phyloP scores from a whole-genome alignment of 352 stramenopile genomes.

The Phytopythium aichiense region DNA sequence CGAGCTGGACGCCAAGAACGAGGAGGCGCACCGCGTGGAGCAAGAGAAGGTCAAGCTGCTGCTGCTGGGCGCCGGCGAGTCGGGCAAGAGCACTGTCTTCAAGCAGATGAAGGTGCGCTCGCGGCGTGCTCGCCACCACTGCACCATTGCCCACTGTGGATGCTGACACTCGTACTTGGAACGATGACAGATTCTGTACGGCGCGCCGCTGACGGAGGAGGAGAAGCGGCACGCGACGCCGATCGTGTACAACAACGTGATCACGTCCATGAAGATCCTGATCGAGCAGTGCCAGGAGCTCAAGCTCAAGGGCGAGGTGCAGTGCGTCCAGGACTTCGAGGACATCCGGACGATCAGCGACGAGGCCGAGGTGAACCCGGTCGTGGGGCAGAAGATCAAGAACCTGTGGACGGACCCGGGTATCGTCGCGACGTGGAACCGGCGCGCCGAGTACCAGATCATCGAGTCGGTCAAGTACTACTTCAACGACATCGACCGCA shows the following conservation, averaged over 20 bases:
- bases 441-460: constrained; percentile 93
- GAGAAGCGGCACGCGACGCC: constrained; percentile 84
- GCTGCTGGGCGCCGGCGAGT: constrained; percentile 92
- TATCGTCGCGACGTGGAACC: constrained; percentile 88
- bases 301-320: constrained; percentile 75
- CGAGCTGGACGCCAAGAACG: constrained; percentile 76
- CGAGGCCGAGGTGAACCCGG: constrained; percentile 85
- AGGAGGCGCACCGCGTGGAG: constrained; percentile 70
- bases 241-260: constrained; percentile 91
- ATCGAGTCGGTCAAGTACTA: constrained; percentile 97
- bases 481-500: constrained; percentile 94
- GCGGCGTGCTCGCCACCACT: too few relatives aligned
- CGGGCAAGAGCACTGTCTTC: constrained; percentile 94
- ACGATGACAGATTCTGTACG: constrained; percentile 75
- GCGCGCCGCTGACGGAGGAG: constrained; percentile 77
- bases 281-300: constrained; percentile 84
- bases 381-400: constrained; percentile 91
- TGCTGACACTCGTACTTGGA: background rate
- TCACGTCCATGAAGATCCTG: constrained; percentile 90
- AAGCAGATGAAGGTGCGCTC: constrained; percentile 87
- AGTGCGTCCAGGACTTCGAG: constrained; percentile 74
- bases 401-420: constrained; percentile 91
- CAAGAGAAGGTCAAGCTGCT: constrained; percentile 95
- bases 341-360: constrained; percentile 78
- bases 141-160: too few relatives aligned